Conservation (phyloP, 495 filamentous ascomycete genomes). For the Penicillium subrubescens region DNA sequence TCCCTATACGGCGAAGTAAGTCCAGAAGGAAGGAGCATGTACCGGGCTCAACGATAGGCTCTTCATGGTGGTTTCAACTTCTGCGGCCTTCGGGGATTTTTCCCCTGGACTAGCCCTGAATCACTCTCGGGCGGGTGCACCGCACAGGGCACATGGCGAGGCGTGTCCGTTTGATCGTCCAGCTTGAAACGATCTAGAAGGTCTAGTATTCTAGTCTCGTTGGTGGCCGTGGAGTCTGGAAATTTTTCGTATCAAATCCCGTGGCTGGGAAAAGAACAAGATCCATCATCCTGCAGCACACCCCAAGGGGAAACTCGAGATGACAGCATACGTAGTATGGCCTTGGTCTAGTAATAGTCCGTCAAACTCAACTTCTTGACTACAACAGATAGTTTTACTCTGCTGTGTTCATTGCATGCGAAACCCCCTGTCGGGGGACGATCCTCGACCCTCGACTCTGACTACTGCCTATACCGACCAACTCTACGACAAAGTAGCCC, state of each 20-base stretch:
- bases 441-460: constrained; percentile 5
- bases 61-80: constrained; percentile 20
- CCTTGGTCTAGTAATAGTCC: not conserved
- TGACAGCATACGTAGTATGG: not conserved
- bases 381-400: not conserved
- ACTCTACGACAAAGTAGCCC: not conserved
- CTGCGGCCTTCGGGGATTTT: not conserved
- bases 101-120: constrained; percentile 12
- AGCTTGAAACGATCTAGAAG: constrained; percentile 46
- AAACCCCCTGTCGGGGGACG: constrained; percentile 7
- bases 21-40: not conserved
- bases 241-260: constrained; percentile 7
- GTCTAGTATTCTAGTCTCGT: constrained; percentile 18
- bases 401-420: not conserved
- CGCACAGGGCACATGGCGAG: constrained; percentile 19
- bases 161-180: constrained; percentile 42
- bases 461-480: not conserved
- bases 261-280: constrained; percentile 13
- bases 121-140: constrained; percentile 3
- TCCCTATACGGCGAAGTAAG: too few relatives aligned
- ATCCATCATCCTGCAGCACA: constrained; percentile 13
- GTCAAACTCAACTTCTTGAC: not conserved
- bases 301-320: constrained; percentile 15
- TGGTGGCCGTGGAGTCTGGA: constrained; percentile 16
- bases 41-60: constrained; percentile 12